These are phyloP conservation scores for Aspergillus transmontanensis DNA, from an alignment of 2,329 filamentous ascomycete genomes.

Conservation along the genomic window DNA sequence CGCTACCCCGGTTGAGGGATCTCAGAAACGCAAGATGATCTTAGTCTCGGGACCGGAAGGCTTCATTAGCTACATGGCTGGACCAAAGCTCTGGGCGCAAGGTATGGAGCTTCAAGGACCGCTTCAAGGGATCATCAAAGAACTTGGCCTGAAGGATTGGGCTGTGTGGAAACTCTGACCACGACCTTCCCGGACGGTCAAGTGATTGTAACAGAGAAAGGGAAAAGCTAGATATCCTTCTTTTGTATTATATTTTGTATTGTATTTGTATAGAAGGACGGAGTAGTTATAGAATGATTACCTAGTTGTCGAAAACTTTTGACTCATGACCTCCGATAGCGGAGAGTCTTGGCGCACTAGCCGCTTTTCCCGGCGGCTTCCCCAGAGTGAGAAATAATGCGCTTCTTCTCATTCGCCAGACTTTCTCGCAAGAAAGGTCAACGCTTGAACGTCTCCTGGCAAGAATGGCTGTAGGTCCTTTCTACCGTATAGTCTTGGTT, in stretches of 20 bases:
- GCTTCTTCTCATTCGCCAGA: constrained; percentile 19
- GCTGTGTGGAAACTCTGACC: constrained; percentile 59
- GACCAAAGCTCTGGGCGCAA: constrained; percentile 73
- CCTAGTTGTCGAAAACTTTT: not conserved
- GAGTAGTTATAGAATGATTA: not conserved
- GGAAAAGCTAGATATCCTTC: not conserved
- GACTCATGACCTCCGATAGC: constrained; percentile 16
- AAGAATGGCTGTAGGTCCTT: constrained; percentile 19
- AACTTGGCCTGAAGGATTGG: constrained; percentile 61
- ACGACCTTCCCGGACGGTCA: not conserved
- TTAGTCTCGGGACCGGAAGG: constrained; percentile 89
- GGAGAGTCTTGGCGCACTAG: constrained; percentile 16
- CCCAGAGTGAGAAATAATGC: constrained; percentile 17
- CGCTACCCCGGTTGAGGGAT: constrained; percentile 21
- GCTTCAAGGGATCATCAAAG: constrained; percentile 67
- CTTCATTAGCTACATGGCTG: constrained; percentile 79
- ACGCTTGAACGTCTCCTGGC: constrained; percentile 9
- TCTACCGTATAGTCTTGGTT: not conserved
- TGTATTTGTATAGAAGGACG: not conserved
- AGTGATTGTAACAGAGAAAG: constrained; percentile 12
- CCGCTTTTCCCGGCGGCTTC: constrained; percentile 7
- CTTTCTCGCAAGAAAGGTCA: constrained; percentile 7
- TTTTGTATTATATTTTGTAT: not conserved
- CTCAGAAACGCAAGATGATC: constrained; percentile 56
- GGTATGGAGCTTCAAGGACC: constrained; percentile 75